Conservation (phyloP, 306 rosid species). For the Fragaria ananassa region DNA sequence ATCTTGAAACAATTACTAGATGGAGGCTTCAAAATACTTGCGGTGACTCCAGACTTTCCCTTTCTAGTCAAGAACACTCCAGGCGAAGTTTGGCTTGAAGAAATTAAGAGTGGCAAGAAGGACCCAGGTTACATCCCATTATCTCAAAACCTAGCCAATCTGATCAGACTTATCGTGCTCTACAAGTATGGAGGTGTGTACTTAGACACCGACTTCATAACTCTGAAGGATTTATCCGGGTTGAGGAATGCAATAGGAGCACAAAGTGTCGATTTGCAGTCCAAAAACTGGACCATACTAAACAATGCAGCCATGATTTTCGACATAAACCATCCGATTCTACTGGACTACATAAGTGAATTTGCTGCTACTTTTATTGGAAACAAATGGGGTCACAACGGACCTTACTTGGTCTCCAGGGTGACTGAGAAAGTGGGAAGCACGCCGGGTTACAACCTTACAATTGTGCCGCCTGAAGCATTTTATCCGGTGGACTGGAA, state of each 20-base stretch:
- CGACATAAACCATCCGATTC: slow-evolving; percentile 53
- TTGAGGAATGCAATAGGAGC: slow-evolving; percentile 58
- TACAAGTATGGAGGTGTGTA: slow-evolving; percentile 59
- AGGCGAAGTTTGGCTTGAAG: neutral
- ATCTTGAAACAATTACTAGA: neutral
- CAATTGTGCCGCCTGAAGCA: slow-evolving; percentile 44
- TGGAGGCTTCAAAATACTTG: neutral
- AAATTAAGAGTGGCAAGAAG: neutral
- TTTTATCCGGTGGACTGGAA: slow-evolving; percentile 55
- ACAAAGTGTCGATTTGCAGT: slow-evolving; percentile 33
- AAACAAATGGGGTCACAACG: slow-evolving; percentile 23
- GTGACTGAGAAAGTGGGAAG: slow-evolving; percentile 38
- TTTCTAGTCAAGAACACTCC: neutral
- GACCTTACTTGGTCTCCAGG: slow-evolving; percentile 62
- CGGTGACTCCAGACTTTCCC: neutral
- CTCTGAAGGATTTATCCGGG: slow-evolving; percentile 32
- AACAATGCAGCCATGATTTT: slow-evolving; percentile 50
- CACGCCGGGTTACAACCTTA: slow-evolving; percentile 27
- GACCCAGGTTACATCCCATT: neutral
- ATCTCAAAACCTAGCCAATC: neutral
- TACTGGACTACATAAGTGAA: slow-evolving; percentile 37
- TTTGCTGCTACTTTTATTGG: slow-evolving; percentile 45
- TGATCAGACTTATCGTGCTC: slow-evolving; percentile 30
- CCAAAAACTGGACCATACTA: slow-evolving; percentile 41
- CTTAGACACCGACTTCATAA: slow-evolving; percentile 48